Evolutionary conservation across 192 early-diverging fungal species (phyloP).

Genomic region (Irineochytrium annulatum): DNA sequence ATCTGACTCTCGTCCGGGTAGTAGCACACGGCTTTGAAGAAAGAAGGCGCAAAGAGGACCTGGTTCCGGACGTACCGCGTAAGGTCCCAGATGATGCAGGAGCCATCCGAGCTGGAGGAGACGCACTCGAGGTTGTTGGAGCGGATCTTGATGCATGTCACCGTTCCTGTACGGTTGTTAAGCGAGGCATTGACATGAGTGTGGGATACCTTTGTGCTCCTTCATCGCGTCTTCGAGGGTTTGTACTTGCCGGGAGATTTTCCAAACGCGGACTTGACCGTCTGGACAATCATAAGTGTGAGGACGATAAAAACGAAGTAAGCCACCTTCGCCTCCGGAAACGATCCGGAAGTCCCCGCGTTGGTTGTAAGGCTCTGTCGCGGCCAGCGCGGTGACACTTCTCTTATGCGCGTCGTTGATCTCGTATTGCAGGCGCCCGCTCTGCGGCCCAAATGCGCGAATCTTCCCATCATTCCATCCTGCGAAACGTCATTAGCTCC

Average conservation of each 20-base stretch:
- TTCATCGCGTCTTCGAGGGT: conserved; percentile 52
- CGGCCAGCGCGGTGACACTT: conserved; percentile 49
- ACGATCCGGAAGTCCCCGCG: conserved; percentile 50
- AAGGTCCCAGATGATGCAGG: conserved; percentile 59
- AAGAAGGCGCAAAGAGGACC: conserved; percentile 56
- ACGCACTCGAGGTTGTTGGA: conserved; percentile 59
- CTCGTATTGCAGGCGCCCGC: conserved; percentile 54
- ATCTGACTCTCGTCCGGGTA: conserved; percentile 58
- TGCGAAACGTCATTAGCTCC: not conserved
- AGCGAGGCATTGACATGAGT: too few relatives aligned
- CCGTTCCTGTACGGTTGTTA: conserved; percentile 31
- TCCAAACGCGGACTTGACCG: conserved; percentile 59
- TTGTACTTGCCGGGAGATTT: conserved; percentile 38
- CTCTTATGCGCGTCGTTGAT: conserved; percentile 56
- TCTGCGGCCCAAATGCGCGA: conserved; percentile 57
- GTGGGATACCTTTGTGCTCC: conserved; percentile 48
- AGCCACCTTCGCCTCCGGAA: conserved; percentile 48
- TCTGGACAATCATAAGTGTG: conserved; percentile 18
- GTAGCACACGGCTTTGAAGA: conserved; percentile 55
- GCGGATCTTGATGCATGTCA: conserved; percentile 58
- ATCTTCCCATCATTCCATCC: conserved; percentile 64
- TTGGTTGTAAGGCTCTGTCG: conserved; percentile 41
- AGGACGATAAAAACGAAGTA: not conserved
- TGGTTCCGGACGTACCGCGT: conserved; percentile 60
- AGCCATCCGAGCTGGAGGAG: conserved; percentile 49